Base-by-base conservation (phyloP, 208 protist species). In the Crithidia fasciculata region DNA sequence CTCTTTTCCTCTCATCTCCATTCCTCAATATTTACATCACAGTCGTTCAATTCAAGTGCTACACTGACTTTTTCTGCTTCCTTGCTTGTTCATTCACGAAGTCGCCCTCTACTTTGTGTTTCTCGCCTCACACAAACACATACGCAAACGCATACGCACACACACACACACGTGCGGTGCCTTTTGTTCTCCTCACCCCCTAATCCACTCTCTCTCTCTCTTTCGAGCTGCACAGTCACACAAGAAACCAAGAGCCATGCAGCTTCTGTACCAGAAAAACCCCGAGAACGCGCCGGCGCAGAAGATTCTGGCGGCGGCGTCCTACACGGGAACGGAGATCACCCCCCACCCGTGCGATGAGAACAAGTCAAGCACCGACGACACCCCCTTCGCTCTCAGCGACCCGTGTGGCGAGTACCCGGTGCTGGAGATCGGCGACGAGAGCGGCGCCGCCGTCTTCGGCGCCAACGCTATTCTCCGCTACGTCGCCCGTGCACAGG, bases 391-490 rank as follows among this genome's bases (percentile, higher is more conserved):
- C 64, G 72, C 80, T 49, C 75, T 92, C 72, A 88, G 81, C 75
- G 77, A 90, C 74, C 92, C 92, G 28, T 84, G 85, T 53, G 85
- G 88, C 57, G 86, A 88, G 59, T 86, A 88, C 74, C 92, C 92
- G 3, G 80, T 90, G 3, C 87, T 95, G 16, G 69, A 91, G 81
- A 78, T 87, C 36, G 82, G 87, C 50, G 89, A 73, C 64, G 85
- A 65, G 13, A 41, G 59, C 13, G 74, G 66, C 16, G 66, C 60
- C n/a, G 85, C 72, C 73, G 58, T 96, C n/a, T 96, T 96, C 47
- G 92, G 93, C 77, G 82, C 86, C 47, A 92, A 94, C 64, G 90
- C 92, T 3, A 96, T 96, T 70, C 50, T 93, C 47, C 83, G 90
- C 55, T 85, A 92, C 76, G 81, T 96, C 49, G 92, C 88, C 8